Conservation (phyloP, 2,329 filamentous ascomycete genomes). For the Capronia epimyces region DNA sequence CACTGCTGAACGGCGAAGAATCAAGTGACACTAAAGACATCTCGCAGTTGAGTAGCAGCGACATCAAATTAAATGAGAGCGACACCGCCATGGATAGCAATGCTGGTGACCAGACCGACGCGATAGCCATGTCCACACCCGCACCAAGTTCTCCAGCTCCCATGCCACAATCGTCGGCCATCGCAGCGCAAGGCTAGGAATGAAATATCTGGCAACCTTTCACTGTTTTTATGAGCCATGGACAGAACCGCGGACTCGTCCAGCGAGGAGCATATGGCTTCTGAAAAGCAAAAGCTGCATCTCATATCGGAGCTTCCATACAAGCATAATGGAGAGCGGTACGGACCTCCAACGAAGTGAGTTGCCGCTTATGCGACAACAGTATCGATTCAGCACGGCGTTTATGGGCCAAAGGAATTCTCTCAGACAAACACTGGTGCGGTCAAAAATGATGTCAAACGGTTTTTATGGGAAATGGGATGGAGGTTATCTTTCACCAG, state of each 20-base stretch:
- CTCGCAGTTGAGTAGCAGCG: conserved; percentile 52
- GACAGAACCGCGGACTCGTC: background rate
- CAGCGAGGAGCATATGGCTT: background rate
- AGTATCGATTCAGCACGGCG: background rate
- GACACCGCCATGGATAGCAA: conserved; percentile 55
- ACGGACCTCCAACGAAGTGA: background rate
- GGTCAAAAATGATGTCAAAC: background rate
- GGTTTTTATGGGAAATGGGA: background rate
- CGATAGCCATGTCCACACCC: conserved; percentile 42
- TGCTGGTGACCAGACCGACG: conserved; percentile 43
- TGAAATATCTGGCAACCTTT: background rate
- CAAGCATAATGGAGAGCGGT: background rate
- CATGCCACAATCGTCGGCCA: conserved; percentile 33
- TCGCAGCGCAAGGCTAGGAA: conserved; percentile 34
- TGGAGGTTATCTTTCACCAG: too few relatives aligned
- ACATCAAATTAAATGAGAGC: conserved; percentile 53
- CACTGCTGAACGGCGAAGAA: conserved; percentile 43
- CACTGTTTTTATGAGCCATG: background rate
- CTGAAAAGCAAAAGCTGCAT: background rate
- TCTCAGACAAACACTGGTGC: background rate
- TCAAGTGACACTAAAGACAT: conserved; percentile 55
- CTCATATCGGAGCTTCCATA: conserved; percentile 1
- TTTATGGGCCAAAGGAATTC: background rate
- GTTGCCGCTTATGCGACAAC: background rate
- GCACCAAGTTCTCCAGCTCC: conserved; percentile 51